Evolutionary conservation across 2,329 filamentous ascomycete genomes (phyloP), one percentile per base, ranked within the genome.

Genomic region (Apiospora kogelbergensis): DNA sequence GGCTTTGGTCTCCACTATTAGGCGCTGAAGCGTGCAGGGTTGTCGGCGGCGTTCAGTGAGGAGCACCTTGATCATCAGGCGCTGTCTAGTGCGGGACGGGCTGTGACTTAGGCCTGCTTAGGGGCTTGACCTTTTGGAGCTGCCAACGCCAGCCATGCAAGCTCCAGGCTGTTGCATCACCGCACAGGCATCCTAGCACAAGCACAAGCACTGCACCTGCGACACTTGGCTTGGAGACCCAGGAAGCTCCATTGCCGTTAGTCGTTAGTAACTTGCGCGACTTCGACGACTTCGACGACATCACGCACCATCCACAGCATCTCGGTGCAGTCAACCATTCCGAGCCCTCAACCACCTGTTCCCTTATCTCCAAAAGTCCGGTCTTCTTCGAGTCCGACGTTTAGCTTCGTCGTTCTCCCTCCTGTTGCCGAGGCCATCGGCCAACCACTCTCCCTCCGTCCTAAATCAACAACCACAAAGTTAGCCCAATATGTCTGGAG

Each of bases 401-500:
- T n/a, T 20, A 60, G 17, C 53, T 60, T 37, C 48, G 48, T 57
- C 33, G 26, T n/a, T 57, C 17, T n/a, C 17, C 15, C 48, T 57
- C 11, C 30, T 22, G 9, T 37, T 60, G 53, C 22, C 53, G 30
- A 37, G 53, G 53, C 53, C 53, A 17, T 13, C 30, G 53, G 53
- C 53, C 30, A 33, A 37, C 40, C 40, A 60, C 53, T 26, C 30
- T 60, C 53, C 20, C 53, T 60, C 53, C 53, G 3, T 30, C 53
- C 53, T 60, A 37, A n/a, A 37, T 60, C 53, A 30, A 37, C 46
- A 57, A n/a, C 15, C 63, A 26, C 44, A 68, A 40, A 57, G 57
- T 64, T 68, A 70, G 69, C 70, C 65, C 75, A 81, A 76, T 72
- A 88, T 88, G 85, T 87, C 86, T 72, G 86, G 85, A 79, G 83